Evolutionary conservation across 1,284 basidiomycete genomes (phyloP), one percentile per base, ranked within the genome.

Genomic region (Farysia itapuensis): DNA sequence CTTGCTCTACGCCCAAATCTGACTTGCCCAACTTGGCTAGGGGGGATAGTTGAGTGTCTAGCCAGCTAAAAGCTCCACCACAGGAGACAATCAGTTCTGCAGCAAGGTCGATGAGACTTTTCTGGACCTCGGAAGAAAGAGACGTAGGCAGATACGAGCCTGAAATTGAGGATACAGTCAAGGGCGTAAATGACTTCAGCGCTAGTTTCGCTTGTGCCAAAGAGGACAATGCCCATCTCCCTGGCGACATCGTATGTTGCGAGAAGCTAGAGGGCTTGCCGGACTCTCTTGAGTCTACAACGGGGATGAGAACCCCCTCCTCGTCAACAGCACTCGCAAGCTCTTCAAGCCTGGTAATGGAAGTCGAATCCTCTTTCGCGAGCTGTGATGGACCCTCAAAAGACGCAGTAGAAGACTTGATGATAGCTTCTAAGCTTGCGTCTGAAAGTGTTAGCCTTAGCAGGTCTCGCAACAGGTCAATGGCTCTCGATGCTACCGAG

Each of bases 171-270:
- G 58, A 39, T 14, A 36, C 23, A 4, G 58, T 48, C 16, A 61
- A 47, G 15, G 52, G 42, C 4, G 48, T 35, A n/a, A 61, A 56
- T 1, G 44, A 38, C 12, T 49, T 43, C 8, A 61, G 39, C 3
- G 58, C 58, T 2, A 61, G 8, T 19, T 56, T 53, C n/a, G 52
- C 43, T 14, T 52, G 58, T 3, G 52, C 51, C 1, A 61, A 47
- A 1, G 58, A 47, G 4, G 58, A 56, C 13, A 61, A 32, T 4
- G 57, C 39, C 46, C 50, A 54, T 20, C 34, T 16, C 15, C 47
- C 37, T 3, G 26, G 37, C 12, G 51, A 49, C n/a, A n/a, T n/a
- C n/a, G n/a, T n/a, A n/a, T n/a, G n/a, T n/a, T n/a, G n/a, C n/a
- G n/a, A n/a, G n/a, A n/a, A n/a, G n/a, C n/a, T n/a, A n/a, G n/a